These are phyloP conservation scores for Coffea canephora DNA, from an alignment of 257 asterid genomes.

Conservation along the genomic window DNA sequence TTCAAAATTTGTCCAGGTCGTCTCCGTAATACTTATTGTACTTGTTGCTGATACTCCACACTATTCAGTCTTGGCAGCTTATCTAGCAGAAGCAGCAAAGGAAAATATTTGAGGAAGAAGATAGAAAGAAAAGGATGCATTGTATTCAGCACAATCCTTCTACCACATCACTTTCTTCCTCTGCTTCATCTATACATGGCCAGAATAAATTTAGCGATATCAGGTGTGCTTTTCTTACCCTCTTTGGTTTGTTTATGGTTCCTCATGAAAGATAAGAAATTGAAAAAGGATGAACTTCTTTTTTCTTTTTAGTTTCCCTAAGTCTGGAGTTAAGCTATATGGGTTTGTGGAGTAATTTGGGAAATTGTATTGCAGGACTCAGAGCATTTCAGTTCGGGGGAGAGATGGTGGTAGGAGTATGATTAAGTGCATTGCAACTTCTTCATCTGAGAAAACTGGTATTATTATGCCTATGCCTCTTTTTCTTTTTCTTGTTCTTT, in stretches of 20 bases:
- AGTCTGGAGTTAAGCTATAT: not conserved
- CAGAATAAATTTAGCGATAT: conserved; percentile 36
- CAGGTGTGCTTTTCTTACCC: conserved; percentile 29
- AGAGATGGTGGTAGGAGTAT: conserved; percentile 31
- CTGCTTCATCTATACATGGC: conserved; percentile 52
- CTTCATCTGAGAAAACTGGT: conserved; percentile 69
- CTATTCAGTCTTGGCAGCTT: not conserved
- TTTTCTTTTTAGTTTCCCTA: not conserved
- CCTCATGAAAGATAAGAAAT: not conserved
- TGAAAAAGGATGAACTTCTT: not conserved
- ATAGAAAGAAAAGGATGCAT: conserved; percentile 38
- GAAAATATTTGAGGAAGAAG: not conserved
- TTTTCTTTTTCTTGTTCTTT: not conserved
- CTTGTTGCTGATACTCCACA: not conserved
- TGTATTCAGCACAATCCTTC: conserved; percentile 49
- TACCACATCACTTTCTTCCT: conserved; percentile 51
- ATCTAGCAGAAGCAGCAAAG: not conserved
- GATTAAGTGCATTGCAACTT: conserved; percentile 70
- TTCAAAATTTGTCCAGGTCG: no score
- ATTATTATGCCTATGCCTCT: not conserved
- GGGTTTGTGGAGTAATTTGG: not conserved
- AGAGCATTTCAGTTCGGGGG: conserved; percentile 43
- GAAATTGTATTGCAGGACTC: conserved; percentile 39
- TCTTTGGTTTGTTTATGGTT: not conserved
- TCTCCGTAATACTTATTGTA: no score